A percentile compares a stretch with the other conserved stretches of the same genome.
phyloP scores from a whole-genome alignment of 2,329 filamentous ascomycete genomes.

The Orbilia blumenaviensis region DNA sequence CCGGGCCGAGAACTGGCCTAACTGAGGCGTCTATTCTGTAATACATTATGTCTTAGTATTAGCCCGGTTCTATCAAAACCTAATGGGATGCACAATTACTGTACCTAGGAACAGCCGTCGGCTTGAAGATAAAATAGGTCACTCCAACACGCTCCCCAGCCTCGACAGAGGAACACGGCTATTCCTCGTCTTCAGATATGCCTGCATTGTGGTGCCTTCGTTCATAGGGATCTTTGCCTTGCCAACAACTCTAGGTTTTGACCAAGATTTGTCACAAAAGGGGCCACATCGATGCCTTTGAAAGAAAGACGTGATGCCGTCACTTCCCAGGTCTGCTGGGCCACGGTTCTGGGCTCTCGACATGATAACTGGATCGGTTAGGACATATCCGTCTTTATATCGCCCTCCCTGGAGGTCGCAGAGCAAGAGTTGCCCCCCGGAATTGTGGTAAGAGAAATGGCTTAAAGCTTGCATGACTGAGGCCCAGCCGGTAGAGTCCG shows the following conservation, averaged over 20 bases:
- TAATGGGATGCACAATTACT: too few species aligned
- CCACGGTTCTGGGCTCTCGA: conserved; percentile 61
- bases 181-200: neutral
- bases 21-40: too few species aligned
- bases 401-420: conserved; percentile 64
- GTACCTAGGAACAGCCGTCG: too few species aligned
- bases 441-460: conserved; percentile 63
- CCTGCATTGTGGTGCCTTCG: conserved; percentile 15
- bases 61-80: too few species aligned
- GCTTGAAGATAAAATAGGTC: too few species aligned
- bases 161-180: neutral
- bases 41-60: too few species aligned
- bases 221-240: conserved; percentile 15
- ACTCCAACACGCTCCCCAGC: neutral
- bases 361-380: conserved; percentile 63
- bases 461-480: conserved; percentile 63
- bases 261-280: conserved; percentile 57
- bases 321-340: conserved; percentile 61
- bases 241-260: conserved; percentile 5
- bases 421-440: conserved; percentile 61
- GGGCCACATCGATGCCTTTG: conserved; percentile 60
- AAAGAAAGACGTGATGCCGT: conserved; percentile 63
- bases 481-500: conserved; percentile 59
- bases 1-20: too few species aligned
- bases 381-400: conserved; percentile 60